A percentile compares a stretch with the other conserved stretches of the same genome.
Evolutionary conservation across 2,329 filamentous ascomycete genomes (phyloP).

Genomic region (Dryadomyces quercivorus): DNA sequence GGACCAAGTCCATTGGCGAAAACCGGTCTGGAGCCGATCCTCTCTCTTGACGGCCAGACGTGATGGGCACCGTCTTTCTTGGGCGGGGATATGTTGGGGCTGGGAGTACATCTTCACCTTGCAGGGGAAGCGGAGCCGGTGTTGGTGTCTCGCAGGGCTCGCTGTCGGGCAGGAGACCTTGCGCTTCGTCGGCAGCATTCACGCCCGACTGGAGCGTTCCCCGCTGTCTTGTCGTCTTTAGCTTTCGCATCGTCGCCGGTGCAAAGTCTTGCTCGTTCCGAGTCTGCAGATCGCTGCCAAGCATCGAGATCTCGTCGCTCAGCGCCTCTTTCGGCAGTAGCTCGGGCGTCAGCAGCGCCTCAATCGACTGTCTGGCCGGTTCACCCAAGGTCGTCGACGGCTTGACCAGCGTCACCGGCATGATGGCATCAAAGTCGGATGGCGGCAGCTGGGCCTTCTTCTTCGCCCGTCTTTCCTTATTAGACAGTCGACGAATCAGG

Average conservation of each 20-base stretch:
- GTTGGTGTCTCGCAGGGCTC: constrained; percentile 6
- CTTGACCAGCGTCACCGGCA: too few species aligned
- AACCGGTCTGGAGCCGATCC: not conserved
- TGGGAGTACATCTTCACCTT: not conserved
- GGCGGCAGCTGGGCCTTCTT: not conserved
- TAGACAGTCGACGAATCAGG: not conserved
- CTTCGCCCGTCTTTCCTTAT: not conserved
- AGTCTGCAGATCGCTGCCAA: too few species aligned
- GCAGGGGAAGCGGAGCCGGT: not conserved
- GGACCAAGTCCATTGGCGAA: constrained; percentile 6
- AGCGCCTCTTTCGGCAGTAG: not conserved
- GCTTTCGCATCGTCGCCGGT: not conserved
- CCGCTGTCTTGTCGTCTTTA: not conserved
- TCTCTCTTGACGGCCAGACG: constrained; percentile 1
- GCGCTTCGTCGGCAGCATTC: not conserved
- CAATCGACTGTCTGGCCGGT: not conserved
- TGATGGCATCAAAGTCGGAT: not conserved
- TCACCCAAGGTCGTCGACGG: too few species aligned
- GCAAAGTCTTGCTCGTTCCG: not conserved
- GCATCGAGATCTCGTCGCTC: not conserved
- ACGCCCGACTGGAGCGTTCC: not conserved
- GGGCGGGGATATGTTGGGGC: not conserved
- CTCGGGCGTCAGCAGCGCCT: not conserved
- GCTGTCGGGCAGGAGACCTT: not conserved
- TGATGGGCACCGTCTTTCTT: too few species aligned